Conservation (phyloP, 176 grass and related monocot genomes). For the Paspalum vaginatum region DNA sequence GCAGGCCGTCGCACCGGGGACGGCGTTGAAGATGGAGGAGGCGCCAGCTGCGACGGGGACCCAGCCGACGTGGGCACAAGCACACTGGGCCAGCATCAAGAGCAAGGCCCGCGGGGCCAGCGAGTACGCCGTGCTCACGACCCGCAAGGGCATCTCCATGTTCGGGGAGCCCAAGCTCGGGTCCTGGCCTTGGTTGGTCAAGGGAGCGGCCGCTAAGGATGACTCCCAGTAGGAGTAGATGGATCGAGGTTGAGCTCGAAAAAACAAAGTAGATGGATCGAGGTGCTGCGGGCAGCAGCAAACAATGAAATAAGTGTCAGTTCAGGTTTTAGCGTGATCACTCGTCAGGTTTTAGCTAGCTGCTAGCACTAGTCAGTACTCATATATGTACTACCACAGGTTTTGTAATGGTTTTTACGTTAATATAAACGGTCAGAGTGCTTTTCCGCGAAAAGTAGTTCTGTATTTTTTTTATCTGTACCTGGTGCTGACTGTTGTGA, state of each 20-base stretch:
- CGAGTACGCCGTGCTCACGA: neutral
- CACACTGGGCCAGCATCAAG: constrained; percentile 42
- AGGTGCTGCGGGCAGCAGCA: neutral
- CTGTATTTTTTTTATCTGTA: no score
- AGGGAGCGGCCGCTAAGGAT: neutral
- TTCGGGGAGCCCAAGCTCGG: constrained; percentile 17
- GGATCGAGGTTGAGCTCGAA: neutral
- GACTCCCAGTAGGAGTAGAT: neutral
- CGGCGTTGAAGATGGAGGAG: neutral
- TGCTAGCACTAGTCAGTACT: no score
- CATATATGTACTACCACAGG: no score
- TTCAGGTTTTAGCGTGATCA: no score
- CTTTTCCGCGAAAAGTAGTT: no score
- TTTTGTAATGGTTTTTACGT: no score
- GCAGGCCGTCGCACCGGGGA: neutral
- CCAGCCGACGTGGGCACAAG: constrained; percentile 3
- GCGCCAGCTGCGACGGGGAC: neutral
- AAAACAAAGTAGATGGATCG: neutral
- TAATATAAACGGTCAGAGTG: no score
- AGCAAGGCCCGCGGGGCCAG: neutral
- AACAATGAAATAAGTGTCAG: no score
- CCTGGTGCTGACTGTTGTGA: no score
- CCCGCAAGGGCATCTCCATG: constrained; percentile 8
- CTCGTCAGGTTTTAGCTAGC: no score
- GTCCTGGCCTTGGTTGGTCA: neutral